phyloP scores from a whole-genome alignment of 805 yeast species.

The Candida corydali region DNA sequence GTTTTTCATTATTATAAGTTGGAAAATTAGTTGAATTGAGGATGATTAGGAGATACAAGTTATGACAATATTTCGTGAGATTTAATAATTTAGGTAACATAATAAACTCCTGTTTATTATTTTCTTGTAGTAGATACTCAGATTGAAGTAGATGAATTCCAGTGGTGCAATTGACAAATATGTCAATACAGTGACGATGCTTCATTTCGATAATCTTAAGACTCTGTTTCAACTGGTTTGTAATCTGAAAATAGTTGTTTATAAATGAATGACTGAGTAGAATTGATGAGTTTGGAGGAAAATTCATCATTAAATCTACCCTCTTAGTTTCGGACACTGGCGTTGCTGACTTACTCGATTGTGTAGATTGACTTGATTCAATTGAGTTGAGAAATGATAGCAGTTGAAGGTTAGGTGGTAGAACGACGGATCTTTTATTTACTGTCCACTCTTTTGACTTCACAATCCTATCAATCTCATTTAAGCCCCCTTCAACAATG shows the following conservation, averaged over 20 bases:
- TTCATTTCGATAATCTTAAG: neutral
- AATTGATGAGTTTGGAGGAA: neutral
- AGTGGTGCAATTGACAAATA: slow-evolving; percentile 3
- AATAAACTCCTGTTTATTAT: slow-evolving; percentile 1
- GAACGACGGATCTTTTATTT: neutral
- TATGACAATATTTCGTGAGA: neutral
- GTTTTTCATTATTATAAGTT: slow-evolving; percentile 1
- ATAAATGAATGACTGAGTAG: neutral
- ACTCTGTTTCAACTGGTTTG: neutral
- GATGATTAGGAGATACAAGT: slow-evolving; percentile 1
- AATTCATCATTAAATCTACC: too few species aligned
- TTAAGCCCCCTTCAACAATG: too few species aligned
- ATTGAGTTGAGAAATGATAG: neutral
- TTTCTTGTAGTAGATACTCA: slow-evolving; percentile 3
- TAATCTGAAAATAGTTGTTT: neutral
- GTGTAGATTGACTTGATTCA: too few species aligned
- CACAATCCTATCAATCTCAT: too few species aligned
- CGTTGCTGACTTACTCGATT: too few species aligned
- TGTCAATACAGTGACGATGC: slow-evolving; percentile 1
- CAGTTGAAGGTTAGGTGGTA: neutral
- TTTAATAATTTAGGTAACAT: neutral
- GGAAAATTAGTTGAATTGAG: neutral
- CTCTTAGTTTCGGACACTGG: too few species aligned
- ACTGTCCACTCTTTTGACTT: too few species aligned
- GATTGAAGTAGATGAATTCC: slow-evolving; percentile 2